A percentile compares a stretch with the other conserved stretches of the same genome.
These are phyloP conservation scores for Exophiala bonariae DNA, from an alignment of 2,329 filamentous ascomycete genomes.

Conservation along the genomic window DNA sequence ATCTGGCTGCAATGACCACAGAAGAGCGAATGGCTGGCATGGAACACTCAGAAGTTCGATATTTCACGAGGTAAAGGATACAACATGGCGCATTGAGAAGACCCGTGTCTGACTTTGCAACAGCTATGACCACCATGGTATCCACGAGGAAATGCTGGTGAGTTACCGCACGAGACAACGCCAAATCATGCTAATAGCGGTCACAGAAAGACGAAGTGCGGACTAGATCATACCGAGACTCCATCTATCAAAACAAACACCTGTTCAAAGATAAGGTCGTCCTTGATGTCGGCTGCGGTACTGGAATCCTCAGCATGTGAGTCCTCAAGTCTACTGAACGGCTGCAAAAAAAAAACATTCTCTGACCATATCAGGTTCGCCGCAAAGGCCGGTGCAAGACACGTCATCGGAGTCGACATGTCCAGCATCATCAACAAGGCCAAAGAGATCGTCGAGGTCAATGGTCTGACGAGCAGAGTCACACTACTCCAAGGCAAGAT, in stretches of 20 bases:
- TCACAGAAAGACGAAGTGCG: conserved; percentile 77
- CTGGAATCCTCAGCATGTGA: conserved; percentile 97
- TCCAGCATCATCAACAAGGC: conserved; percentile 99
- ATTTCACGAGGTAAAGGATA: conserved; percentile 84
- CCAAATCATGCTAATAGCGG: conserved; percentile 8
- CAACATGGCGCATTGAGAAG: conserved; percentile 1
- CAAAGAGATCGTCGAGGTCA: conserved; percentile 86
- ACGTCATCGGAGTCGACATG: conserved; percentile 99
- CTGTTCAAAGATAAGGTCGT: conserved; percentile 90
- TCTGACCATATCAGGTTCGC: conserved; percentile 71
- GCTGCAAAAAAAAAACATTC: background rate
- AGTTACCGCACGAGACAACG: conserved; percentile 12
- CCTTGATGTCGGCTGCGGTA: conserved; percentile 96
- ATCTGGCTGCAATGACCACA: conserved; percentile 33
- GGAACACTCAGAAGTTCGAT: conserved; percentile 96
- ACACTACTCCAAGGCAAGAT: conserved; percentile 98
- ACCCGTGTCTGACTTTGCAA: conserved; percentile 23
- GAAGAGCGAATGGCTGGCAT: conserved; percentile 58
- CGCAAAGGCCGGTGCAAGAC: conserved; percentile 91
- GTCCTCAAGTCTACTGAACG: background rate
- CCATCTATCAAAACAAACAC: conserved; percentile 96
- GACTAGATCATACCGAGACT: conserved; percentile 93
- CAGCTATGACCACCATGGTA: conserved; percentile 98
- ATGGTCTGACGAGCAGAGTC: conserved; percentile 93
- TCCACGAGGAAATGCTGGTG: conserved; percentile 37